Base-by-base conservation (phyloP, 306 rosid species). In the Lathyrus sativus region DNA sequence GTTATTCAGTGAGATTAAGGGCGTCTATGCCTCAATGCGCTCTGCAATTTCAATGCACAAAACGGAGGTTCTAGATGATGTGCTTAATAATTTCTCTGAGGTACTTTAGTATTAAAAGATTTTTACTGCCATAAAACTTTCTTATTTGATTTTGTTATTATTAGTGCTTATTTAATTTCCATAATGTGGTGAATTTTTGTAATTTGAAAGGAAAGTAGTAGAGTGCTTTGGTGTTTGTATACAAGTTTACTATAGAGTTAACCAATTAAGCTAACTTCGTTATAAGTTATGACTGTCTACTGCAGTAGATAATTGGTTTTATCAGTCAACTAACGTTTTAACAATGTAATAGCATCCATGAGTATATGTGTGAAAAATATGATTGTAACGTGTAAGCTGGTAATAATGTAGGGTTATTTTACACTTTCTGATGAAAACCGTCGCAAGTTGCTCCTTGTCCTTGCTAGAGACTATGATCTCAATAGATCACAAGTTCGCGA, bases 391-490 rank as follows among this genome's bases (percentile, higher is more conserved):
- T 11, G 3, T 62, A 6, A 65, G 44, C 22, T 70, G 72, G 65
- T 70, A 57, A 62, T 42, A 64, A 68, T 81, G 74, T 77, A 92
- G 98, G 96, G 96, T 46, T 92, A 92, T 79, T 85, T 78, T 71
- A 70, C 76, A 56, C 93, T 92, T 64, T 79, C 85, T 8, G 14
- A 3, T 63, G 96, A 86, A 69, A 78, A 83, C 63, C 96, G 98
- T 53, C 78, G 78, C 71, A 85, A 71, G 73, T 70, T 92, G 71
- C 88, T 92, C 61, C 77, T 85, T 41, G 68, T 74, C 18, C 96
- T 92, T 71, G 90, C 96, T 63, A 85, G 88, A 76, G 96, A 92
- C 74, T 90, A 85, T 69, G 98, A 89, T 80, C 83, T 92, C 50
- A 85, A 92, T 74, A 80, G 98, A 72, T 72, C 75, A 3, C 88